phyloP scores from a whole-genome alignment of 2,329 filamentous ascomycete species.

The Balansia obtecta region DNA sequence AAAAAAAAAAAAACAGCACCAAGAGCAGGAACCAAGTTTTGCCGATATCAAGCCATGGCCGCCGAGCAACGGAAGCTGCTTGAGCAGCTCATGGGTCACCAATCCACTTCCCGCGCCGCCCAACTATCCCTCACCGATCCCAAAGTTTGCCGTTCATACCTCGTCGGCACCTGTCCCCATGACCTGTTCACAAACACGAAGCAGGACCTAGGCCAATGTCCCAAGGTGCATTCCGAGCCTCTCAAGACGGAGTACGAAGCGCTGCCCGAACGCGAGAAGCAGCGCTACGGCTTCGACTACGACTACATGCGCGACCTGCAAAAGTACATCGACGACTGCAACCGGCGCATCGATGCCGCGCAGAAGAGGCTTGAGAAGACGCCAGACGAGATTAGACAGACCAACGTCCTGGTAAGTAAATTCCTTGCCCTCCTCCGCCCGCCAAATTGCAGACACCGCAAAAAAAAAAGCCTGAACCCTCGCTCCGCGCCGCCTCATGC shows the following conservation, averaged over 20 bases:
- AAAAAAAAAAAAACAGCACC: background rate
- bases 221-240: slow-evolving; percentile 77
- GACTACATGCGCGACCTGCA: slow-evolving; percentile 95
- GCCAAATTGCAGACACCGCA: background rate
- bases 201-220: slow-evolving; percentile 83
- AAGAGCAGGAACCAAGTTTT: background rate
- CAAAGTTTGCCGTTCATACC: slow-evolving; percentile 89
- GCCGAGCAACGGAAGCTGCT: slow-evolving; percentile 97
- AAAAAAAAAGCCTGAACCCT: no score
- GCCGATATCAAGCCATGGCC: slow-evolving; percentile 48
- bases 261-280: slow-evolving; percentile 57
- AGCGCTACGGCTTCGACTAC: slow-evolving; percentile 81
- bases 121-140: slow-evolving; percentile 82
- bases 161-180: slow-evolving; percentile 89
- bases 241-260: slow-evolving; percentile 82
- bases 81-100: slow-evolving; percentile 85
- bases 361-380: slow-evolving; percentile 92
- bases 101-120: slow-evolving; percentile 58
- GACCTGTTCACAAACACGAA: slow-evolving; percentile 99
- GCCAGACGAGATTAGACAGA: slow-evolving; percentile 92
- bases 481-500: background rate
- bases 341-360: slow-evolving; percentile 80
- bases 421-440: no score
- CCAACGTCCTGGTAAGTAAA: slow-evolving; percentile 66
- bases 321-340: slow-evolving; percentile 95